A percentile compares a stretch with the other conserved stretches of the same genome.
Conservation (phyloP, 2,329 filamentous ascomycete species). For the Ophiocordyceps sinensis region DNA sequence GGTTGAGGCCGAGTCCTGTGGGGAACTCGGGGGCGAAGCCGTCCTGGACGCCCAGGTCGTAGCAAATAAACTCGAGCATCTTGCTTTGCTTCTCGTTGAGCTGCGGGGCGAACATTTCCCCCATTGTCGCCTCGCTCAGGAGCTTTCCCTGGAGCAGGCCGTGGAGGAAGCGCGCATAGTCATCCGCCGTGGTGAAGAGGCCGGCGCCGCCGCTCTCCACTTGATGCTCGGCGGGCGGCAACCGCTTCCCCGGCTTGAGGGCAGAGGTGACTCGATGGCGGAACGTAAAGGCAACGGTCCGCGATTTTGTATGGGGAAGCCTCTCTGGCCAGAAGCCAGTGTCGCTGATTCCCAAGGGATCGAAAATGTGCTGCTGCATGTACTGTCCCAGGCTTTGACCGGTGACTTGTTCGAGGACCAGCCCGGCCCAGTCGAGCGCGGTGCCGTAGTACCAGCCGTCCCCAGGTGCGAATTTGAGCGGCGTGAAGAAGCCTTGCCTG, state of each 20-base stretch:
- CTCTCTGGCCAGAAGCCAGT: conserved; percentile 21
- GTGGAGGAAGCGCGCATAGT: conserved; percentile 22
- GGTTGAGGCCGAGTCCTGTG: conserved; percentile 15
- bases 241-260: conserved; percentile 8
- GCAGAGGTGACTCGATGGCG: conserved; percentile 6
- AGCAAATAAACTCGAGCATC: conserved; percentile 8
- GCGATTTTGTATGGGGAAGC: conserved; percentile 11
- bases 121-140: conserved; percentile 14
- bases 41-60: conserved; percentile 8
- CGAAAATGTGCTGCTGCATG: conserved; percentile 22
- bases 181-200: conserved; percentile 24
- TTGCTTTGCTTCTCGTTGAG: conserved; percentile 15
- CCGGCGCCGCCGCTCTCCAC: conserved; percentile 29
- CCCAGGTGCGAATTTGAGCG: conserved; percentile 29
- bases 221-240: conserved; percentile 14
- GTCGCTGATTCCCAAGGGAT: conserved; percentile 19
- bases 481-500: conserved; percentile 24
- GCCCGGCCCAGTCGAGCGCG: conserved; percentile 31
- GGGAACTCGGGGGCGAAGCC: conserved; percentile 23
- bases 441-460: conserved; percentile 34
- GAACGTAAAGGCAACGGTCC: conserved; percentile 8
- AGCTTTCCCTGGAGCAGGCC: conserved; percentile 17
- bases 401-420: conserved; percentile 25
- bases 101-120: conserved; percentile 25
- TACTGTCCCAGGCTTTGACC: conserved; percentile 20